A percentile compares a stretch with the other conserved stretches of the same genome.
Conservation (phyloP, 1,284 basidiomycete genomes). For the Stygiomarasmius scandens region DNA sequence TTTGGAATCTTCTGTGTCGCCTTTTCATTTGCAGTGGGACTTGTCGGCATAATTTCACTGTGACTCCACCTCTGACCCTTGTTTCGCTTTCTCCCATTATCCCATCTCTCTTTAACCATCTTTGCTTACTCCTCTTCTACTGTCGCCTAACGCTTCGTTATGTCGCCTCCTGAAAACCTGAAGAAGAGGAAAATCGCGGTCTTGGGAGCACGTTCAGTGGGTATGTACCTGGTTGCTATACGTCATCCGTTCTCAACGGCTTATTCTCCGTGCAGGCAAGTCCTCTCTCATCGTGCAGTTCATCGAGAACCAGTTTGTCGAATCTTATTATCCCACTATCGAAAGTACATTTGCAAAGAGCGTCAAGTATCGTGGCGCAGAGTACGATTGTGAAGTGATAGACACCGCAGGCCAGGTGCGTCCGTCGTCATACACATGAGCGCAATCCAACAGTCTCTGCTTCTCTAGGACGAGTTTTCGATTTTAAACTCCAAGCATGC, state of each 20-base stretch:
- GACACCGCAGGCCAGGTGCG: conserved; percentile 94
- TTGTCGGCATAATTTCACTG: too few relatives aligned
- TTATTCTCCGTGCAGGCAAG: conserved; percentile 38
- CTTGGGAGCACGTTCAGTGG: conserved; percentile 55
- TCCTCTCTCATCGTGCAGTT: conserved; percentile 56
- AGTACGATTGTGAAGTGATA: conserved; percentile 96
- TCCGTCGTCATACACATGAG: background rate
- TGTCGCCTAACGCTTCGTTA: conserved; percentile 8
- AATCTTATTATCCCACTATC: conserved; percentile 68
- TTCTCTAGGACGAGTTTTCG: conserved; percentile 50
- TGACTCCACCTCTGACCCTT: background rate
- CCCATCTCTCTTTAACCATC: background rate
- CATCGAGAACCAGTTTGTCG: conserved; percentile 52
- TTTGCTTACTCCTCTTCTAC: conserved; percentile 15
- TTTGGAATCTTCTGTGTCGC: background rate
- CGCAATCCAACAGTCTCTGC: background rate
- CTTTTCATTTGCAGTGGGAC: background rate
- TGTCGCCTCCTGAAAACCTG: conserved; percentile 63
- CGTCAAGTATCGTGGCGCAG: conserved; percentile 81
- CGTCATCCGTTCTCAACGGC: conserved; percentile 20
- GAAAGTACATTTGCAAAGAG: conserved; percentile 88
- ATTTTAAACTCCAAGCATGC: conserved; percentile 53
- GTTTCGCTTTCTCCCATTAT: conserved; percentile 8
- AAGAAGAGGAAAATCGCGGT: conserved; percentile 74
- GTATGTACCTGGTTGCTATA: conserved; percentile 31